These are phyloP conservation scores for Aspergillus nanangensis DNA, from an alignment of 495 filamentous ascomycete species.

Conservation along the genomic window DNA sequence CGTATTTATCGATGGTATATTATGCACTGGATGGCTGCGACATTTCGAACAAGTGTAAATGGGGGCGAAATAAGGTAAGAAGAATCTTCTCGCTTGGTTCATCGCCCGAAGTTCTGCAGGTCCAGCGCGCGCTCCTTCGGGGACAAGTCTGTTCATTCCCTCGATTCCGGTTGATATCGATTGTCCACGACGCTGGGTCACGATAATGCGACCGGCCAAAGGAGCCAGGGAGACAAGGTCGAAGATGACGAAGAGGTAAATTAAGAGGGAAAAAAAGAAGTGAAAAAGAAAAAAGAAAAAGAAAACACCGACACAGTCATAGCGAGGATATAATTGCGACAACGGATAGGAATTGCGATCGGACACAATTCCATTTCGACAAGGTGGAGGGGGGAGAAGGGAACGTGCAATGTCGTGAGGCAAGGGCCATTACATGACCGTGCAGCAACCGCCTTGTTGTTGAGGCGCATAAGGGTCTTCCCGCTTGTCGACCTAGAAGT, in stretches of 20 bases:
- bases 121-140: slow-evolving; percentile 38
- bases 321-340: slow-evolving; percentile 22
- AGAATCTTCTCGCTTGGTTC: not conserved
- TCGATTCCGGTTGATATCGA: slow-evolving; percentile 4
- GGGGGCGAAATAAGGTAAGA: slow-evolving; percentile 13
- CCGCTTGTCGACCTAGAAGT: slow-evolving; percentile 69
- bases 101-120: slow-evolving; percentile 32
- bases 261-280: not conserved
- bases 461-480: slow-evolving; percentile 97
- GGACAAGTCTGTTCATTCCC: too few relatives aligned
- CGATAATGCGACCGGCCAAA: not conserved
- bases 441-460: slow-evolving; percentile 84
- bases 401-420: slow-evolving; percentile 23
- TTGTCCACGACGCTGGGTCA: not conserved
- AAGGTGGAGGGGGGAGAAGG: not conserved
- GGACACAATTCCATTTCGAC: slow-evolving; percentile 9
- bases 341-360: slow-evolving; percentile 7
- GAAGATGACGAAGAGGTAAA: not conserved
- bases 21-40: too few relatives aligned
- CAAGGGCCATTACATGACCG: slow-evolving; percentile 73
- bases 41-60: too few relatives aligned
- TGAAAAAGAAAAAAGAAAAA: slow-evolving; percentile 13
- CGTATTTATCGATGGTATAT: slow-evolving; percentile 16
- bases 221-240: slow-evolving; percentile 3
- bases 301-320: slow-evolving; percentile 27